Conservation (phyloP, 139 green algal species). For the Tetraselmis chui region DNA sequence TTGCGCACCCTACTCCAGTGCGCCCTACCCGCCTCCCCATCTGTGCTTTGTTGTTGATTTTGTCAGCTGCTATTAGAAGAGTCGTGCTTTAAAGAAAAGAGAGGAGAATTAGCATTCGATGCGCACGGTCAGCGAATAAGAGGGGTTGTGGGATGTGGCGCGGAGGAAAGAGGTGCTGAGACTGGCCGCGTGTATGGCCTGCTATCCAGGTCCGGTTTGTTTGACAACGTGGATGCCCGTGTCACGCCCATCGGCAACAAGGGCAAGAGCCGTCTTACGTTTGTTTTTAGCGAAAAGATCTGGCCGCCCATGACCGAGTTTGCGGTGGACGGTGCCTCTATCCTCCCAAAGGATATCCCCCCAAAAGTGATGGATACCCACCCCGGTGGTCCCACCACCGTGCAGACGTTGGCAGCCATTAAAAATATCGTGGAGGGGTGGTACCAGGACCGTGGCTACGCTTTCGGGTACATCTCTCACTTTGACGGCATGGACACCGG, state of each 20-base stretch:
- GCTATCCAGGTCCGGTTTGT: slow-evolving; percentile 40
- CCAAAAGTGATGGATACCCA: slow-evolving; percentile 23
- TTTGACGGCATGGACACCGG: slow-evolving; percentile 75
- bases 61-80: neutral
- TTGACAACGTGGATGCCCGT: slow-evolving; percentile 52
- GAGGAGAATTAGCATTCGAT: too few species aligned
- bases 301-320: slow-evolving; percentile 50
- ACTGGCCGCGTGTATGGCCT: too few species aligned
- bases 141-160: neutral
- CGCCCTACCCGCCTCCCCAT: neutral
- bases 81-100: too few species aligned
- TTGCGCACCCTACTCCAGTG: slow-evolving; percentile 36
- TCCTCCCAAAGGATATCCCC: slow-evolving; percentile 36
- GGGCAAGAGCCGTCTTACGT: slow-evolving; percentile 36
- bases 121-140: too few species aligned
- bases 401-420: slow-evolving; percentile 40
- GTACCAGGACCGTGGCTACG: slow-evolving; percentile 65
- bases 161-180: neutral
- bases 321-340: slow-evolving; percentile 35
- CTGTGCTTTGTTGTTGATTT: neutral
- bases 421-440: slow-evolving; percentile 65
- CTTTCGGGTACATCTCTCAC: slow-evolving; percentile 42
- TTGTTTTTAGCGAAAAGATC: slow-evolving; percentile 52
- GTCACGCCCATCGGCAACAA: slow-evolving; percentile 39
- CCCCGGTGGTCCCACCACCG: slow-evolving; percentile 25